Evolutionary conservation across 2,329 filamentous ascomycete species (phyloP), one percentile per base, ranked within the genome.

Genomic region (Aspergillus candidus): DNA sequence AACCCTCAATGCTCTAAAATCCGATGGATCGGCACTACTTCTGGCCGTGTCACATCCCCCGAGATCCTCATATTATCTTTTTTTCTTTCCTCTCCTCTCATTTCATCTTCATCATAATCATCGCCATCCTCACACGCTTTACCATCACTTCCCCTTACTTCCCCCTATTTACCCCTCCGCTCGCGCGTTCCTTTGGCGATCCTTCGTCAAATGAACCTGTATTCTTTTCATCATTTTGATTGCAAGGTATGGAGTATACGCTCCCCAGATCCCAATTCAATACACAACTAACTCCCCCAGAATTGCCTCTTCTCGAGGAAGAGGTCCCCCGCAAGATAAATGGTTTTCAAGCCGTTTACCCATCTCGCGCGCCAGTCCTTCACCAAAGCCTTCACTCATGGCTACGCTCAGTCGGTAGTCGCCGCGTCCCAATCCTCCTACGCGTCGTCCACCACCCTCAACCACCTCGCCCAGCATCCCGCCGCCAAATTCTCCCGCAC

Each of bases 161-260:
- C 34, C 22, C 22, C 36, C 39, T 46, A 5, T 18, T 5, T 49
- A 27, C 43, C 31, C 35, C 44, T 43, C 32, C 39, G 30, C 42
- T 48, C 48, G 88, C 88, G 88, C 88, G 88, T 94, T 88, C 76
- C 46, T 84, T 94, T 93, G 88, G 77, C 87, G 86, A 83, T 27
- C 57, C 55, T 67, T 88, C 90, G 88, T 94, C 88, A 91, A 88
- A 95, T 95, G 90, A 95, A 93, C 88, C 88, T 96, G 90, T 88
- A 90, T 75, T 74, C 72, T 72, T 72, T 71, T 66, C 72, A 75
- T 67, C 65, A 73, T 68, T 71, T 73, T 71, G 78, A 74, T 74
- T 75, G 77, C 69, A 75, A 75, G 74, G 84, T 88, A 15, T 4
- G 15, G 15, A 15, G 15, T 15, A 15, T 15, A 78, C 72, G 79